These are phyloP conservation scores for Cryptococcus sp. DNA, from an alignment of 1,284 basidiomycete species.

Conservation along the genomic window DNA sequence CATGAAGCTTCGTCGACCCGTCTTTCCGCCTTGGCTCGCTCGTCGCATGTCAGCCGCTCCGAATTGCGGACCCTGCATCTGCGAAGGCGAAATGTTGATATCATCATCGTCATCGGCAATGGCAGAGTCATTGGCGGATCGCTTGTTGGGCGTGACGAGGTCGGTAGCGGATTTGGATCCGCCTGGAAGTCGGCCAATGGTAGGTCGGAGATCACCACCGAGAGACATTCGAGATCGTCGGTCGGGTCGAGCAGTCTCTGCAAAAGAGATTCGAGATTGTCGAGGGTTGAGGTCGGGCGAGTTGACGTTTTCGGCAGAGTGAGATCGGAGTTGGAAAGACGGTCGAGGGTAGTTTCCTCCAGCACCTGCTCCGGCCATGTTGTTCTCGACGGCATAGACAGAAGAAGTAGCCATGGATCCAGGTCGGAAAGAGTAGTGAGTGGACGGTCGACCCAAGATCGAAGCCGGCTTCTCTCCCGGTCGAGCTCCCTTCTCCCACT, in stretches of 20 bases:
- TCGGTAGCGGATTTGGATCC: conserved; percentile 28
- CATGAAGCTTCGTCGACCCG: conserved; percentile 27
- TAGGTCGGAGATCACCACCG: conserved; percentile 54
- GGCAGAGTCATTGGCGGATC: conserved; percentile 33
- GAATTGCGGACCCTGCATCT: conserved; percentile 61
- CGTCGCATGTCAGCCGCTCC: conserved; percentile 59
- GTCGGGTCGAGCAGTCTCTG: conserved; percentile 45
- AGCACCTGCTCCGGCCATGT: conserved; percentile 58
- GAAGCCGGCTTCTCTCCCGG: conserved; percentile 52
- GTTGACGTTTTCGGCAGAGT: conserved; percentile 27
- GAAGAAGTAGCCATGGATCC: conserved; percentile 30
- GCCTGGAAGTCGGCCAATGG: conserved; percentile 48
- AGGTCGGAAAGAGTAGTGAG: conserved; percentile 14
- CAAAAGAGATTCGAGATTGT: conserved; percentile 44
- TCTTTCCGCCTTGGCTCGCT: conserved; percentile 20
- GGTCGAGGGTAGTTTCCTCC: conserved; percentile 18
- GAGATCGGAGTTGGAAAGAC: conserved; percentile 18
- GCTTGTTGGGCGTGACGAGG: conserved; percentile 39
- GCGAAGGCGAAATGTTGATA: conserved; percentile 57
- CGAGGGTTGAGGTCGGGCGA: conserved; percentile 45
- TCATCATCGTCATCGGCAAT: conserved; percentile 39
- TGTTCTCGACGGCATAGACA: conserved; percentile 41
- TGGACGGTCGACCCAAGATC: conserved; percentile 67
- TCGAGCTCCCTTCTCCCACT: conserved; percentile 43
- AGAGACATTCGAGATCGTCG: conserved; percentile 64